Evolutionary conservation across 2,329 filamentous ascomycete genomes (phyloP), one percentile per base, ranked within the genome.

Genomic region (Penicillium sp.): DNA sequence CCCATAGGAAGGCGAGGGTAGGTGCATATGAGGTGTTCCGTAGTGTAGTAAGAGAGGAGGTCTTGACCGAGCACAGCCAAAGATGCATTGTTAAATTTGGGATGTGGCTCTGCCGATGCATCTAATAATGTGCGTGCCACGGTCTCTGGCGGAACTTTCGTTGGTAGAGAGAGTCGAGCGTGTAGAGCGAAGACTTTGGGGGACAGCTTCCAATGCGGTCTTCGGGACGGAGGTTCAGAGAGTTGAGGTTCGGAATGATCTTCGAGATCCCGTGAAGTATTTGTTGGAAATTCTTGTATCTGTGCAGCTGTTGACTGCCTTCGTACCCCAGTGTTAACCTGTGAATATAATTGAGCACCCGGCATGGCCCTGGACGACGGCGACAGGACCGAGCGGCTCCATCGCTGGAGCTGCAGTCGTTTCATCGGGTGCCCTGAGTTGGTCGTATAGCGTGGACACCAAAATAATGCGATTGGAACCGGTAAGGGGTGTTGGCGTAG

Each of bases 181-280:
- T 97, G 92, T 47, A 99, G 84, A 62, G 94, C 92, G 62, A 91
- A 86, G 65, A 99, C 88, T 79, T 97, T 97, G 61, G 91, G 87
- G 47, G 93, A 97, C 63, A 79, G 74, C 59, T 80, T 76, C 45
- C 91, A 88, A 63, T 81, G 81, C 65, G 82, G 77, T 63, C 86
- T 84, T 55, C 83, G 83, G 63, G 91, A 90, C 66, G 90, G 93
- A 53, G 90, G 88, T 62, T 87, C 79, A 60, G 75, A 72, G 56
- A 75, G 71, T 62, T 69, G 66, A 57, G 67, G 62, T 65, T 68
- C 62, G 65, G 64, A 64, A 59, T 65, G 61, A 59, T 68, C 61
- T 64, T 35, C 26, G 14, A 65, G 65, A 61, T 63, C 60, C n/a
- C 53, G 26, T 56, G 67, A 62, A 42, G 68, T 64, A 45, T 69